Evolutionary conservation across 208 protist species (phyloP), one percentile per base, ranked within the genome.

Genomic region (Wallacemonas sp.): DNA sequence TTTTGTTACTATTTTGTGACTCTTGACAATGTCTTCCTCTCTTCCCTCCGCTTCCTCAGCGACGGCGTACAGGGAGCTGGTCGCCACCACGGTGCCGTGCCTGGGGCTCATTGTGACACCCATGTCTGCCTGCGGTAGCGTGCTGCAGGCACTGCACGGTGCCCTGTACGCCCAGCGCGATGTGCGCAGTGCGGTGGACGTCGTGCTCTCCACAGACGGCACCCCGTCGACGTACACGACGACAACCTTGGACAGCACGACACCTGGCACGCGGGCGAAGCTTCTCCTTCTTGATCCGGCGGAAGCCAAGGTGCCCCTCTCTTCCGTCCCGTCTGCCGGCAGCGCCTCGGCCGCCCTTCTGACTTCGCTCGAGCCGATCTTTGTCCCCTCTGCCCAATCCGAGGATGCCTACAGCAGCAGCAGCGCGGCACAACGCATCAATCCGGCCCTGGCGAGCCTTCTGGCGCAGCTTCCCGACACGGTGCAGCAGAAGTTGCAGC

Each of bases 121-220:
- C 1, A 62, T 78, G 11, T 20, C 42, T 1, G 55, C 61, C 1
- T 76, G 79, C 22, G 81, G 81, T 11, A 63, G 61, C 2, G 55
- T 94, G 36, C 67, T 94, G 57, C 65, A 59, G 49, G 74, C 74
- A 1, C 68, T 94, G 49, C 79, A 76, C 18, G 84, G 84, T 1
- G 65, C 55, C 18, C 72, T 94, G 2, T 88, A 76, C 59, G 70
- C 68, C 28, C 74, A 83, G 44, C 82, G 89, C 2, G 77, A 74
- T 3, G 84, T 94, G 61, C 82, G 83, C 2, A 92, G 76, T 55
- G 88, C 89, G 0, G 18, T 79, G 5, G 76, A 87, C 44, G 74
- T 72, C 22, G 28, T 59, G 0, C 5, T 59, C 18, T 8, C 10
- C 0, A 12, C n/a, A 10, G 52, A 59, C 3, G 29, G 31, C 31